phyloP scores from a whole-genome alignment of 2,329 filamentous ascomycete genomes.

The Didymella segeticola region DNA sequence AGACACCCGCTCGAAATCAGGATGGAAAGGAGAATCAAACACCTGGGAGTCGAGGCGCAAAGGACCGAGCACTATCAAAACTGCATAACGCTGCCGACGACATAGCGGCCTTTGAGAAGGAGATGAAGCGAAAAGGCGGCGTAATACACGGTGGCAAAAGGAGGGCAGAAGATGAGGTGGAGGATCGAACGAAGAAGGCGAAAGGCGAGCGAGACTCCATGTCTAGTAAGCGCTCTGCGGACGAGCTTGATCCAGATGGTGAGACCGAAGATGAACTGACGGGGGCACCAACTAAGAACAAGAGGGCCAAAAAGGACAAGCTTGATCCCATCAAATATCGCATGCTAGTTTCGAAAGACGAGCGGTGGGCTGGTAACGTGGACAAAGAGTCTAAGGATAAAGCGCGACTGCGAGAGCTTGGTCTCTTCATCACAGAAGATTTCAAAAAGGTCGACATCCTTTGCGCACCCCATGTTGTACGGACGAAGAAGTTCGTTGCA shows the following conservation, averaged over 20 bases:
- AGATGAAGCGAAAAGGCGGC: slow-evolving; percentile 80
- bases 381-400: slow-evolving; percentile 80
- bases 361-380: slow-evolving; percentile 76
- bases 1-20: slow-evolving; percentile 58
- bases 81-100: slow-evolving; percentile 82
- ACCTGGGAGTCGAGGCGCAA: slow-evolving; percentile 85
- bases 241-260: slow-evolving; percentile 52
- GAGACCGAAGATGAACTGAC: slow-evolving; percentile 54
- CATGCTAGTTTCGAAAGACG: slow-evolving; percentile 83
- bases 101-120: slow-evolving; percentile 89
- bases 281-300: slow-evolving; percentile 66
- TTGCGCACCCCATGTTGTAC: slow-evolving; percentile 83
- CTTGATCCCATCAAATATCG: slow-evolving; percentile 72
- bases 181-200: slow-evolving; percentile 37
- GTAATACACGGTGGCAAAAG: slow-evolving; percentile 63
- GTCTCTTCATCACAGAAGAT: slow-evolving; percentile 81
- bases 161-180: slow-evolving; percentile 47
- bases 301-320: slow-evolving; percentile 58
- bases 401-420: slow-evolving; percentile 80
- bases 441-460: slow-evolving; percentile 81
- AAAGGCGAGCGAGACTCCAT: slow-evolving; percentile 44
- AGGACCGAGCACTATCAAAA: slow-evolving; percentile 79
- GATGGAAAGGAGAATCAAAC: slow-evolving; percentile 83
- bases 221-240: slow-evolving; percentile 54
- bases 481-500: slow-evolving; percentile 92